Evolutionary conservation across 495 filamentous ascomycete species (phyloP).

Genomic region (Hypoxylon rickii): DNA sequence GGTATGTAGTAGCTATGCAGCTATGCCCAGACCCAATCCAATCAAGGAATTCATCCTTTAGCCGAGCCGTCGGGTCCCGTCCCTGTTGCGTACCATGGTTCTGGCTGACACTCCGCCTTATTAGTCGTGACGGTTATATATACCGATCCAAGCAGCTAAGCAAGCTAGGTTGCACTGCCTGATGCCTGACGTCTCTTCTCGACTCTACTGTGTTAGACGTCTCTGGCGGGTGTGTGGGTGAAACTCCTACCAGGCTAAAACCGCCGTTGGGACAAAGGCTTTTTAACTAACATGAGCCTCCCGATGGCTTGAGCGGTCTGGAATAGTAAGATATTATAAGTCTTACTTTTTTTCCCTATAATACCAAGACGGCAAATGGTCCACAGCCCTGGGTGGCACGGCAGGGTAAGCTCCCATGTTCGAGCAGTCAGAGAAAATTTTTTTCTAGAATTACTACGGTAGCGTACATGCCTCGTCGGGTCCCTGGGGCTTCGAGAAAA

Average conservation of each 20-base stretch:
- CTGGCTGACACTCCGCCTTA: slow-evolving; percentile 4
- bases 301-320: background rate
- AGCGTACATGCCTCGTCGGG: background rate
- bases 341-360: slow-evolving; percentile 11
- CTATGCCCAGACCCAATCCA: no score
- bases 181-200: slow-evolving; percentile 3
- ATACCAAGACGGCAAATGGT: slow-evolving; percentile 19
- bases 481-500: slow-evolving; percentile 15
- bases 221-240: slow-evolving; percentile 14
- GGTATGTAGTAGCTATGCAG: no score
- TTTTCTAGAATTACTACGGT: slow-evolving; percentile 15
- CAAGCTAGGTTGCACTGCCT: slow-evolving; percentile 16
- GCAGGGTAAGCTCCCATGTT: slow-evolving; percentile 21
- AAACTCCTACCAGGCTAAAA: slow-evolving; percentile 8
- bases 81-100: background rate
- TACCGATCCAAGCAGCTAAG: no score
- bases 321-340: slow-evolving; percentile 11
- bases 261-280: background rate
- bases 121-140: background rate
- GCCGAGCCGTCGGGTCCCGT: slow-evolving; percentile 26
- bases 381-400: slow-evolving; percentile 18
- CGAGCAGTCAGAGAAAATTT: slow-evolving; percentile 17
- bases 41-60: slow-evolving; percentile 25
- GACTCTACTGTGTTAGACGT: background rate
- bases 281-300: slow-evolving; percentile 6